phyloP scores from a whole-genome alignment of 352 stramenopile species.

The Phytophthora sojae region DNA sequence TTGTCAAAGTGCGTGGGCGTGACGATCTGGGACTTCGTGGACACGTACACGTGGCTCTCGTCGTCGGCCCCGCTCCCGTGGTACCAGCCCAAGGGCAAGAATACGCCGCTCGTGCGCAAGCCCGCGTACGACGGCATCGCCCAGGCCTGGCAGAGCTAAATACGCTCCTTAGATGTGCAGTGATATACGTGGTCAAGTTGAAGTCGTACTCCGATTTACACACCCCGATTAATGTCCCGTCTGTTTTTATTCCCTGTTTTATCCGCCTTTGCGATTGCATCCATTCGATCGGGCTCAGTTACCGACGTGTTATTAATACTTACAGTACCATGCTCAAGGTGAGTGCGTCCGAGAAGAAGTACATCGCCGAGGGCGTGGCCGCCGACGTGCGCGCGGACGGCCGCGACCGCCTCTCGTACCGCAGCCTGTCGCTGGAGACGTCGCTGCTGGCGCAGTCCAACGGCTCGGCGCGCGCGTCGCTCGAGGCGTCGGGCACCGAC shows the following conservation, averaged over 20 bases:
- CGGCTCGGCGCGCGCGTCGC: constrained; percentile 73
- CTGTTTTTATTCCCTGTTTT: neutral
- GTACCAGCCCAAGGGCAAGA: constrained; percentile 16
- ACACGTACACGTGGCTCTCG: constrained; percentile 22
- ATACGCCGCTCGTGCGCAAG: constrained; percentile 17
- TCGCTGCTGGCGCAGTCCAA: constrained; percentile 81
- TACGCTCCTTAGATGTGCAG: no score
- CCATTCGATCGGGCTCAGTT: constrained; percentile 7
- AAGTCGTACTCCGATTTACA: neutral
- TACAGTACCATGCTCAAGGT: constrained; percentile 68
- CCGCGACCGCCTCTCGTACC: constrained; percentile 69
- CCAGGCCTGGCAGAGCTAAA: constrained; percentile 7
- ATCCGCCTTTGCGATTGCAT: neutral
- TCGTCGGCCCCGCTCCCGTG: constrained; percentile 13
- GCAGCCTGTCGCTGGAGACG: constrained; percentile 69
- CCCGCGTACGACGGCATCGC: constrained; percentile 20
- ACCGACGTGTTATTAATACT: no score
- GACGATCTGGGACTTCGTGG: constrained; percentile 19
- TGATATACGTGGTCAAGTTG: no score
- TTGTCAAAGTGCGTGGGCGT: constrained; percentile 9
- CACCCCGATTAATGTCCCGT: neutral
- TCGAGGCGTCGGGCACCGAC: constrained; percentile 73
- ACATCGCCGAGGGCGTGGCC: constrained; percentile 77
- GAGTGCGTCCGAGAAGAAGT: constrained; percentile 76
- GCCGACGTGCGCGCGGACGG: constrained; percentile 76